Evolutionary conservation across 164 flowering plant genomes (phyloP).

Genomic region (Vitis rupestris): DNA sequence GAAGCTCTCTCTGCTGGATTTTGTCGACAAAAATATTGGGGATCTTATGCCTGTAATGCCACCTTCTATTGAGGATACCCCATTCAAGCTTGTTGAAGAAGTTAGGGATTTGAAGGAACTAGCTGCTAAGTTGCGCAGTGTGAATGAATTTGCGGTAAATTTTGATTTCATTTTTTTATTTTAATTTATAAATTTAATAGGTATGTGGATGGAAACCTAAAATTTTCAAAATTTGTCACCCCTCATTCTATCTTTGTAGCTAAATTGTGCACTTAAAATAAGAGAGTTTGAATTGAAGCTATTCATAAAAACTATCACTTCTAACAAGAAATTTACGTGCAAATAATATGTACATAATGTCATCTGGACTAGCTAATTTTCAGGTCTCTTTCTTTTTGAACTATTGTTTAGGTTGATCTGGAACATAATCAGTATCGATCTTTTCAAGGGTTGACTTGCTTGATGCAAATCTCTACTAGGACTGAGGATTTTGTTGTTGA

Average conservation of each 20-base stretch:
- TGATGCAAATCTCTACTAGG: conserved; percentile 99
- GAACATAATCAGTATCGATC: conserved; percentile 97
- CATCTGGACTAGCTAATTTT: too few species aligned
- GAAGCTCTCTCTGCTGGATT: conserved; percentile 59
- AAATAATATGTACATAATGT: too few species aligned
- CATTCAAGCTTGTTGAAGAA: conserved; percentile 79
- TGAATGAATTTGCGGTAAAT: conserved; percentile 85
- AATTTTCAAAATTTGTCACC: too few species aligned
- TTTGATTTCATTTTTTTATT: neutral
- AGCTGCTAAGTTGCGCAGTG: conserved; percentile 67
- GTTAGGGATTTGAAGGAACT: conserved; percentile 78
- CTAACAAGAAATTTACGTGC: too few species aligned
- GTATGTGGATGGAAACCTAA: too few species aligned
- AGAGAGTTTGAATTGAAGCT: too few species aligned
- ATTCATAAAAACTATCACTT: too few species aligned
- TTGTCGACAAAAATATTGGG: conserved; percentile 53
- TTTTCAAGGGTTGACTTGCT: conserved; percentile 96
- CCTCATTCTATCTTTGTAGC: too few species aligned
- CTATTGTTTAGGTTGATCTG: conserved; percentile 73
- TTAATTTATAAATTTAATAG: neutral
- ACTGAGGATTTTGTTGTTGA: conserved; percentile 92
- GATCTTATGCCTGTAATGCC: conserved; percentile 50
- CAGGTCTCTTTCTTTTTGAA: neutral
- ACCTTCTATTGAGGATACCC: conserved; percentile 57
- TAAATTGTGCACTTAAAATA: too few species aligned